A percentile compares a stretch with the other conserved stretches of the same genome.
Evolutionary conservation across 148 eudicot species (phyloP).

Genomic region (Camellia japonica): DNA sequence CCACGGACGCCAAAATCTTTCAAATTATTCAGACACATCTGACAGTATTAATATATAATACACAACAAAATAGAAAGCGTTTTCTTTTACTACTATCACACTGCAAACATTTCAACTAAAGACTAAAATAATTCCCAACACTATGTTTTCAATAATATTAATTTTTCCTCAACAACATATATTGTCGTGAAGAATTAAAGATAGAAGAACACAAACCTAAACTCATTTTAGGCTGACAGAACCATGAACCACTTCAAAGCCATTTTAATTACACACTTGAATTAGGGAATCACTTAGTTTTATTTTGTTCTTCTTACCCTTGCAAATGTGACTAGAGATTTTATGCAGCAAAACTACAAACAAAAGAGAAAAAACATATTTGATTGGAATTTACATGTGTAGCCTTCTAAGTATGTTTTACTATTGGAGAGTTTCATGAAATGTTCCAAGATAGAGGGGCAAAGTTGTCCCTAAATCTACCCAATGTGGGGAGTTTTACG

Average conservation of each 20-base stretch:
- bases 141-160: background rate
- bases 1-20: background rate
- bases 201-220: too few relatives aligned
- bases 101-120: background rate
- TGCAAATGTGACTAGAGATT: background rate
- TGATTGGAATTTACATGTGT: too few relatives aligned
- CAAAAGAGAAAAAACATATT: too few relatives aligned
- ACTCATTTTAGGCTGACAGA: too few relatives aligned
- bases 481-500: background rate
- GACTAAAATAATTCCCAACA: background rate
- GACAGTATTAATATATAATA: background rate
- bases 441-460: background rate
- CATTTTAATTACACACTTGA: too few relatives aligned
- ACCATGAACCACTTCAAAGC: too few relatives aligned
- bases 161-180: too few relatives aligned
- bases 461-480: background rate
- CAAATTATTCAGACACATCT: background rate
- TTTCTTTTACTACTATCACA: background rate
- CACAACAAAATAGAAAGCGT: background rate
- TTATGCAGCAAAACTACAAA: too few relatives aligned
- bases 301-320: background rate
- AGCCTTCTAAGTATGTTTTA: too few relatives aligned
- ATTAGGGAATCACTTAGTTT: too few relatives aligned
- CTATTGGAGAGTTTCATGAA: background rate
- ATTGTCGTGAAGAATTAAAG: background rate